phyloP scores from a whole-genome alignment of 192 early-diverging fungal genomes.

The Rhizophagus prolifer region DNA sequence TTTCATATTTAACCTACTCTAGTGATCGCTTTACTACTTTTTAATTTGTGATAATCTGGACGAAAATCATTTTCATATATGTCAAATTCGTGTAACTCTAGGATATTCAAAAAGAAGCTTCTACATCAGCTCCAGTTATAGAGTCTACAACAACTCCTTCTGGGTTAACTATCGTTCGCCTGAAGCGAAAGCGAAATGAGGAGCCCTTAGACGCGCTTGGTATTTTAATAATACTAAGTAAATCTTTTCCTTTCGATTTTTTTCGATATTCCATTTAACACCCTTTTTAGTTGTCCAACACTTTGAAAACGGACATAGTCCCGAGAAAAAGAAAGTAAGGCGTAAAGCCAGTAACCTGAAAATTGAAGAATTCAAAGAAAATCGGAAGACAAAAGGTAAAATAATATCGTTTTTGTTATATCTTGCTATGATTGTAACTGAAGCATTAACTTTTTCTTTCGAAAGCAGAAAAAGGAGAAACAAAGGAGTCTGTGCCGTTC shows the following conservation, averaged over 20 bases:
- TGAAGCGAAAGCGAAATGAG: conserved; percentile 74
- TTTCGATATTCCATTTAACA: background rate
- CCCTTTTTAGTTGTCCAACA: conserved; percentile 50
- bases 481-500: conserved; percentile 33
- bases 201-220: conserved; percentile 71
- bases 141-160: background rate
- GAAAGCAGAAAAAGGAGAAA: background rate
- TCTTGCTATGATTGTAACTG: background rate
- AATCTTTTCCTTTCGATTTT: background rate
- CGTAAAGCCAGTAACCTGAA: background rate
- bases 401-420: background rate
- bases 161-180: conserved; percentile 61
- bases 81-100: too few relatives aligned
- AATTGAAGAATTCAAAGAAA: background rate
- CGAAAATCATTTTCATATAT: too few relatives aligned
- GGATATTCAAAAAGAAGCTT: too few relatives aligned
- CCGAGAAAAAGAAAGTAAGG: conserved; percentile 10
- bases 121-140: background rate
- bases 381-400: background rate
- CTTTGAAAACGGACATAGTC: conserved; percentile 27
- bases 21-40: too few relatives aligned
- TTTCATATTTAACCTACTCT: background rate
- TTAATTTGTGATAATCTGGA: too few relatives aligned
- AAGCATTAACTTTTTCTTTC: background rate
- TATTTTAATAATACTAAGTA: conserved; percentile 32